Percentiles rank a stretch among this genome's conserved stretches.
These are phyloP conservation scores for Styphnolobium japonicum DNA, from an alignment of 306 rosid genomes.

Conservation along the genomic window DNA sequence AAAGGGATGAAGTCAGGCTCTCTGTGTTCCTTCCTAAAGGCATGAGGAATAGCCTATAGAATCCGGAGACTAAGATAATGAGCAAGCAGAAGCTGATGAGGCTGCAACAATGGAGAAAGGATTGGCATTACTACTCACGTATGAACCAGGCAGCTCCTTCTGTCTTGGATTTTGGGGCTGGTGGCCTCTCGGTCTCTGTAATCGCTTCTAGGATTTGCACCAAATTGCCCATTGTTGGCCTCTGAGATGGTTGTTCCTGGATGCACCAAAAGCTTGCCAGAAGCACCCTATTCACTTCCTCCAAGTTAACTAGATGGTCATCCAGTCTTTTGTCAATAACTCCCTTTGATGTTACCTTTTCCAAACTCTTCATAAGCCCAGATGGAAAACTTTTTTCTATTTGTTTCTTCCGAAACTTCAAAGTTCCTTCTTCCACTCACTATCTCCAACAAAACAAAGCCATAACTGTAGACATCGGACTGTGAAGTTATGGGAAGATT, in stretches of 20 bases:
- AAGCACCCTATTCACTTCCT: slow-evolving; percentile 47
- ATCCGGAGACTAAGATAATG: slow-evolving; percentile 32
- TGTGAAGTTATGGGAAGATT: slow-evolving; percentile 56
- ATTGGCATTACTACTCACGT: slow-evolving; percentile 23
- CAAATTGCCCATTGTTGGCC: slow-evolving; percentile 63
- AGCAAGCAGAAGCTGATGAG: slow-evolving; percentile 20
- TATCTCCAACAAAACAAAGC: slow-evolving; percentile 62
- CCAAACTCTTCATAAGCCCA: slow-evolving; percentile 60
- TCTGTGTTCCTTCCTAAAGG: slow-evolving; percentile 16
- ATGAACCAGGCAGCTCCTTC: slow-evolving; percentile 20
- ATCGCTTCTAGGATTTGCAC: slow-evolving; percentile 66
- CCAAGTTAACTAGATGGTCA: slow-evolving; percentile 43
- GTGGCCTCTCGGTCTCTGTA: slow-evolving; percentile 44
- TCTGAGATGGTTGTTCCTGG: slow-evolving; percentile 55
- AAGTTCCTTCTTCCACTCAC: slow-evolving; percentile 64
- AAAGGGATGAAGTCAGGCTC: slow-evolving; percentile 45
- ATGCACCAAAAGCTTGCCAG: slow-evolving; percentile 68
- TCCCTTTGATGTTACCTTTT: slow-evolving; percentile 42
- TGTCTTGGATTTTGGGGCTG: slow-evolving; percentile 32
- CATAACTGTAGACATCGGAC: slow-evolving; percentile 62
- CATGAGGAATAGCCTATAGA: neutral
- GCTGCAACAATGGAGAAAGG: slow-evolving; percentile 15
- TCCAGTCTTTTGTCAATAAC: slow-evolving; percentile 45
- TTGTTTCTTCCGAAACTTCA: slow-evolving; percentile 50
- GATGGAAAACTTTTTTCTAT: slow-evolving; percentile 39